A percentile compares a stretch with the other conserved stretches of the same genome.
Conservation (phyloP, 257 asterid genomes). For the Salvia hispanica region DNA sequence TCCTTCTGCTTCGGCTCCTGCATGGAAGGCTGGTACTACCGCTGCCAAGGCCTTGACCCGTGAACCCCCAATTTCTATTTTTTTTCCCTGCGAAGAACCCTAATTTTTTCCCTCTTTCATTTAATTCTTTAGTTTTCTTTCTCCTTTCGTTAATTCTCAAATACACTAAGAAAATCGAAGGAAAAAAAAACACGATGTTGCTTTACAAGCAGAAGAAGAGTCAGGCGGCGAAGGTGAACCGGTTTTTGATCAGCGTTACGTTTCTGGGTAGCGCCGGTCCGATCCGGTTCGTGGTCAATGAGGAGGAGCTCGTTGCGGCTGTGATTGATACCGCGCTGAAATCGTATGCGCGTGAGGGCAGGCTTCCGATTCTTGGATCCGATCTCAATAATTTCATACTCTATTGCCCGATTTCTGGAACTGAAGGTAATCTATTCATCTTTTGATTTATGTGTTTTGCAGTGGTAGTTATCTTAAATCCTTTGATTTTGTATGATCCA, state of each 20-base stretch:
- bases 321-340: constrained; percentile 83
- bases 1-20: constrained; percentile 73
- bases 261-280: constrained; percentile 94
- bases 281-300: constrained; percentile 80
- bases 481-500: no score
- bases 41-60: constrained; percentile 93
- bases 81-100: neutral
- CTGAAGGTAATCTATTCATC: constrained; percentile 53
- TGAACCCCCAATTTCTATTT: constrained; percentile 29
- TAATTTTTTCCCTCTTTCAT: neutral
- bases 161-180: constrained; percentile 16
- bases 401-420: constrained; percentile 66
- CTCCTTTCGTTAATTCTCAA: neutral
- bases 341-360: constrained; percentile 84
- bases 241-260: constrained; percentile 71
- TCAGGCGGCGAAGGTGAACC: constrained; percentile 56
- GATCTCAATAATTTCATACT: constrained; percentile 67
- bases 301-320: constrained; percentile 67
- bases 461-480: no score
- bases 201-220: constrained; percentile 80
- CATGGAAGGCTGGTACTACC: constrained; percentile 96
- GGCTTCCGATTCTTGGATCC: constrained; percentile 83
- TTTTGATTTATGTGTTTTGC: no score
- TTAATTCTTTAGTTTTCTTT: constrained; percentile 25
- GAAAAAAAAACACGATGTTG: constrained; percentile 47